Evolutionary conservation across 148 eudicot species (phyloP).

Genomic region (Rhododendron henanense): DNA sequence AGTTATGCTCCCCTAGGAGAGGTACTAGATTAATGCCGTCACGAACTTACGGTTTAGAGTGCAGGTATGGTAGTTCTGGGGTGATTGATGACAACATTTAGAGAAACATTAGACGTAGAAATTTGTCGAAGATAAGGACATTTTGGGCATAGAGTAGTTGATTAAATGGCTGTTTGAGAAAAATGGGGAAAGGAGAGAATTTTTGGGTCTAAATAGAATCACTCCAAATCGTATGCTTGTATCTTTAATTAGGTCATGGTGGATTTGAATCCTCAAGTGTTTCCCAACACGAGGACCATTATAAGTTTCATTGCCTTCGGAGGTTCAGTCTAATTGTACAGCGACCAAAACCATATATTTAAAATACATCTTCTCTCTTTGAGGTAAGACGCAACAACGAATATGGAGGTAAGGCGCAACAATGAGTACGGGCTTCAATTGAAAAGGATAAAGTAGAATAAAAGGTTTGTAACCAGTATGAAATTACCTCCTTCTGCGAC

Average conservation of each 20-base stretch:
- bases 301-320: neutral
- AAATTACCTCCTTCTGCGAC: constrained; percentile 77
- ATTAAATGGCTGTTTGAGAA: neutral
- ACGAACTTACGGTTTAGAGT: neutral
- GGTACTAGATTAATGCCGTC: neutral
- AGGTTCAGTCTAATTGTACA: neutral
- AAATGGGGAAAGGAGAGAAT: neutral
- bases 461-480: neutral
- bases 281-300: neutral
- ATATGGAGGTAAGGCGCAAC: neutral
- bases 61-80: neutral
- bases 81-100: neutral
- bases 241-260: neutral
- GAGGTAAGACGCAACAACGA: neutral
- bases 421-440: neutral
- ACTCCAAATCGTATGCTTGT: neutral
- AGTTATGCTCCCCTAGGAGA: neutral
- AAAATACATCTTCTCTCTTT: neutral
- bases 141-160: neutral
- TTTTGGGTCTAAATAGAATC: neutral
- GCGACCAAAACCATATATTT: neutral
- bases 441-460: neutral
- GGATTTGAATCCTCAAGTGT: neutral
- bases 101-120: neutral
- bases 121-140: neutral